Evolutionary conservation across 495 filamentous ascomycete genomes (phyloP).

Genomic region (Lophiotrema nucula): DNA sequence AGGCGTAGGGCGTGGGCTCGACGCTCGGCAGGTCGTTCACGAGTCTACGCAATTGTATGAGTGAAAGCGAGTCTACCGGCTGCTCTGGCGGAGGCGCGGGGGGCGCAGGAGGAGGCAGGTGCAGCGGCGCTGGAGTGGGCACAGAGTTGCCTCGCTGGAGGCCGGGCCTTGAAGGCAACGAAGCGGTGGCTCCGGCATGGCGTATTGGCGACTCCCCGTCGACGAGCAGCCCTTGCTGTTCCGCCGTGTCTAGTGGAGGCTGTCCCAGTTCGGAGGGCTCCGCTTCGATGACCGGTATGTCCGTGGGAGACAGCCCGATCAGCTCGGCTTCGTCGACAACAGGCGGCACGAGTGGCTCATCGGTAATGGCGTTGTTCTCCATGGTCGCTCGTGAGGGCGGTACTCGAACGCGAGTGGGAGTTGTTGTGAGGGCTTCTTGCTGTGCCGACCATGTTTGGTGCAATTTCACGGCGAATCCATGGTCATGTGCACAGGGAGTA

Average conservation of each 20-base stretch:
- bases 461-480: slow-evolving; percentile 13
- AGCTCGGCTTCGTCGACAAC: slow-evolving; percentile 33
- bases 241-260: slow-evolving; percentile 31
- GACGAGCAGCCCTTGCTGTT: slow-evolving; percentile 29
- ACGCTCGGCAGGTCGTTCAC: slow-evolving; percentile 76
- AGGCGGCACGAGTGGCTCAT: slow-evolving; percentile 22
- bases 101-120: slow-evolving; percentile 60
- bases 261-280: slow-evolving; percentile 14
- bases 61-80: slow-evolving; percentile 72
- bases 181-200: slow-evolving; percentile 6
- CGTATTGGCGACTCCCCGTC: slow-evolving; percentile 8
- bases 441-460: slow-evolving; percentile 17
- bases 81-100: slow-evolving; percentile 51
- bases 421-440: background rate
- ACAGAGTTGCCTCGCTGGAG: slow-evolving; percentile 55
- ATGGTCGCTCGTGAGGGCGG: slow-evolving; percentile 8
- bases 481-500: background rate
- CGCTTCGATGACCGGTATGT: slow-evolving; percentile 19
- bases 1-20: slow-evolving; percentile 88
- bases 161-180: slow-evolving; percentile 49
- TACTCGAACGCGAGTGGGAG: background rate
- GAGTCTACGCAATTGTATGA: slow-evolving; percentile 75
- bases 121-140: slow-evolving; percentile 53
- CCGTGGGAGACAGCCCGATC: slow-evolving; percentile 10
- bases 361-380: slow-evolving; percentile 13